Evolutionary conservation across 2,329 filamentous ascomycete genomes (phyloP), one percentile per base, ranked within the genome.

Genomic region (Lachnellula arida): DNA sequence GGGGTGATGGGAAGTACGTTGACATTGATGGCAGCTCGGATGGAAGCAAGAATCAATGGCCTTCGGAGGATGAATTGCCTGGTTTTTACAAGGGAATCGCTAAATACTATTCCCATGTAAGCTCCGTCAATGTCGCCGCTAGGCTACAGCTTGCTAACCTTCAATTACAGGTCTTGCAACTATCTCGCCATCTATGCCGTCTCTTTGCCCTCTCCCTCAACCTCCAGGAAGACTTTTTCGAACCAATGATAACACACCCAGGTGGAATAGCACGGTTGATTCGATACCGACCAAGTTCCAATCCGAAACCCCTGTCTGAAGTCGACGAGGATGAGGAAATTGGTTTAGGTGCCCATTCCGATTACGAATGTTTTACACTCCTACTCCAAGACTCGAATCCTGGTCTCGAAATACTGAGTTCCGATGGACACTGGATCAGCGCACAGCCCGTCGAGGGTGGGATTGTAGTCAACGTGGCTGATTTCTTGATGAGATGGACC

Each of bases 341-440:
- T 22, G 65, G 60, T 4, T 74, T 68, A 2, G 78, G 79, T 0
- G 78, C 76, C 3, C 81, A 81, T 60, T 80, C 78, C 0, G 81
- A 81, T 62, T 83, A 80, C 59, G 78, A 79, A n/a, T 76, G 76
- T 47, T 75, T 83, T 46, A 83, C 81, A 0, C 71, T 83, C 32
- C 74, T 84, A 11, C 72, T 82, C 3, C 80, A 82, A 62, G 78
- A 79, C 56, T 69, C 70, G 2, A 69, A 75, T 14, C 74, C 75
- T 32, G 81, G 79, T 0, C 72, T 84, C 2, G 74, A 84, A 60
- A 78, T 83, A 3, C 73, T 76, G 52, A 73, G 81, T 56, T 67
- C 72, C 4, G 75, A 73, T 9, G 68, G 71, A 12, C 68, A 71
- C 7, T 82, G 77, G 78, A 71, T 71, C 11, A 63, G 71, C 52